These are phyloP conservation scores for Blastomyces percursus DNA, from an alignment of 2,329 filamentous ascomycete genomes.

Conservation along the genomic window DNA sequence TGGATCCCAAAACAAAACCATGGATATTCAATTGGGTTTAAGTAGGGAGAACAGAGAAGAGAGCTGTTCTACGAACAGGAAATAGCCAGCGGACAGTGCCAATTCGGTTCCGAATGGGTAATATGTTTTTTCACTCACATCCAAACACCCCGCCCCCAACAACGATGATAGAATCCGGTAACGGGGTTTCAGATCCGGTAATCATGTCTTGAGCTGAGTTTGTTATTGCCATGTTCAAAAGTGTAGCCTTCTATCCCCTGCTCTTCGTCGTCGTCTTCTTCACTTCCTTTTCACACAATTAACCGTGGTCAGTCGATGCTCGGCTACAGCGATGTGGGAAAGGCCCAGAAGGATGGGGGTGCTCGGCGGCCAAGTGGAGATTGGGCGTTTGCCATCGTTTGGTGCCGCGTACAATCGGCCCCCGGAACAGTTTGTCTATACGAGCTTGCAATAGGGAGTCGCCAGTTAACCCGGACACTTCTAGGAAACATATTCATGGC, in stretches of 20 bases:
- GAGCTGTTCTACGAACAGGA: background rate
- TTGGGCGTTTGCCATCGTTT: background rate
- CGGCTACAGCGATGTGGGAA: background rate
- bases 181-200: constrained; percentile 10
- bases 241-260: background rate
- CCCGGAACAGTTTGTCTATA: background rate
- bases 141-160: constrained; percentile 36
- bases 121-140: constrained; percentile 23
- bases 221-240: background rate
- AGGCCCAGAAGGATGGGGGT: background rate
- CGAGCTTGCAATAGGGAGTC: background rate
- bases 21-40: background rate
- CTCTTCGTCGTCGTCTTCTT: background rate
- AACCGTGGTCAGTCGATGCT: background rate
- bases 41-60: background rate
- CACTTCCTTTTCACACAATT: background rate
- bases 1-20: background rate
- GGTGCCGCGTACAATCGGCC: background rate
- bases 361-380: background rate
- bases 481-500: background rate
- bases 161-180: constrained; percentile 31
- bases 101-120: background rate
- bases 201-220: background rate
- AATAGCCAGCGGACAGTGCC: background rate
- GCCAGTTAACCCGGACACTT: background rate